Evolutionary conservation across 257 asterid species (phyloP).

Genomic region (Linaria vulgaris): DNA sequence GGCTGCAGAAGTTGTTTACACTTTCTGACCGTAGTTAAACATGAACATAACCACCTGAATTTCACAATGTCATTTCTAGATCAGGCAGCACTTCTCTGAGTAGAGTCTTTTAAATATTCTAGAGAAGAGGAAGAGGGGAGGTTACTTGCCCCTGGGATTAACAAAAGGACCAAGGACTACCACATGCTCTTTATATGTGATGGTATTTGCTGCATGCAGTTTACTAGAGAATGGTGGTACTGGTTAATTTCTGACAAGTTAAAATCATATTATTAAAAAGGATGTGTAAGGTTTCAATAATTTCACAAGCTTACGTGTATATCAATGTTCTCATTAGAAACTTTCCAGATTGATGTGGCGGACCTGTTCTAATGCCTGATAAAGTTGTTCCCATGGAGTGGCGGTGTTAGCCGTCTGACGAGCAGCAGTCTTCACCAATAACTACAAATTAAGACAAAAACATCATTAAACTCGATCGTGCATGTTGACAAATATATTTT

Average conservation of each 20-base stretch:
- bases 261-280: constrained; percentile 10
- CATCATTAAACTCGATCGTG: constrained; percentile 21
- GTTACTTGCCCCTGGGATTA: neutral
- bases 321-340: neutral
- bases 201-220: neutral
- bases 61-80: constrained; percentile 9
- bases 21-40: neutral
- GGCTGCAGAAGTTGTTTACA: neutral
- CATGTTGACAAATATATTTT: constrained; percentile 5
- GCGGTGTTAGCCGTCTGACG: constrained; percentile 69
- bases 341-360: constrained; percentile 28
- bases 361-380: constrained; percentile 75
- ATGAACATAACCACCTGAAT: neutral
- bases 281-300: constrained; percentile 1
- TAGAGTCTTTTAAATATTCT: neutral
- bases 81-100: neutral
- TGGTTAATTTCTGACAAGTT: neutral
- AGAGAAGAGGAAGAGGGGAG: neutral
- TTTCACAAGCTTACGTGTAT: constrained; percentile 5
- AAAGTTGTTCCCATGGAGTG: constrained; percentile 81
- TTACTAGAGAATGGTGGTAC: constrained; percentile 6
- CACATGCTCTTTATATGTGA: constrained; percentile 8
- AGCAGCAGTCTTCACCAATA: constrained; percentile 77
- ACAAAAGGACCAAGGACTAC: neutral
- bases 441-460: constrained; percentile 43